Evolutionary conservation across 148 eudicot genomes (phyloP), one percentile per base, ranked within the genome.

Genomic region (Vaccinium myrtillus): DNA sequence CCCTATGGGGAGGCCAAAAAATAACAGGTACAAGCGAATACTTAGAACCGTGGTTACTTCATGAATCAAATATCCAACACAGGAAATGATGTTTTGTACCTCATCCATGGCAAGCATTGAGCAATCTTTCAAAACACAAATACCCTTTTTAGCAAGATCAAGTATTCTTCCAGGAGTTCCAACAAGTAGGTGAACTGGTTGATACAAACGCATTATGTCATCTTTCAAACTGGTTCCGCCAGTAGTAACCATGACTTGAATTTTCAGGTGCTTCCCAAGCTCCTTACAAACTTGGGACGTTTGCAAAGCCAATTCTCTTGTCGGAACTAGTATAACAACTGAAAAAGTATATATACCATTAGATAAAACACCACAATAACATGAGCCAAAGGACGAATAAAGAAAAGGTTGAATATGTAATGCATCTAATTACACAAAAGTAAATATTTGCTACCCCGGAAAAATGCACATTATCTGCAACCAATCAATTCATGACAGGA

Each of bases 281-380:
- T 95, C 98, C 87, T 95, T 94, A 85, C 97, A 95, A 63, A 95
- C 98, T 85, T 95, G 98, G 58, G 98, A 94, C 50, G 98, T 95
- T 87, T 95, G 98, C 74, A 95, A 94, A 67, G 98, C 98, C 89
- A 95, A 85, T 85, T 95, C 98, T 89, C 98, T 87, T 9, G 98
- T 94, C 58, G 98, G 98, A 81, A 94, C 98, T 79, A 95, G 93
- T 78, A 95, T 95, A 81, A 93, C 94, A 89, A 86, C 98, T 94
- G 96, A 88, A 84, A 12, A 59, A 5, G 56, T 43, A 81, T 27
- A 70, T 25, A 15, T 25, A 39, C 76, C 51, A 69, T 76, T 67
- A 81, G 77, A 46, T 79, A 85, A 71, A 56, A 49, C 19, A 32
- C 46, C 13, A 51, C 65, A 61, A 56, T 15, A 55, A 69, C 46